Evolutionary conservation across 2,329 filamentous ascomycete genomes (phyloP).

Genomic region (Elsinoe ampelina): DNA sequence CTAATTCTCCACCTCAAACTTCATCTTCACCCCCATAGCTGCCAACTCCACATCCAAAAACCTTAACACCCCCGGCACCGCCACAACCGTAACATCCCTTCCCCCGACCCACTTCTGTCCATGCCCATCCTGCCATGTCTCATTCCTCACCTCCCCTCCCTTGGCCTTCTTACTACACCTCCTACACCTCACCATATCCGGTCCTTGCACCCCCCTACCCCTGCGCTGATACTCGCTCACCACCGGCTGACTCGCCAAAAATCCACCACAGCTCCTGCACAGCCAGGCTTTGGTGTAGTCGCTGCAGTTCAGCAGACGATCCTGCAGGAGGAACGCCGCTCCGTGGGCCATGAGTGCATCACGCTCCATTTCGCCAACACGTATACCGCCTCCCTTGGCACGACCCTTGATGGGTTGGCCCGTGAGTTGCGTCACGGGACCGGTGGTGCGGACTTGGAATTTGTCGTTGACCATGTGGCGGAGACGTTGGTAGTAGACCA

Average conservation of each 20-base stretch:
- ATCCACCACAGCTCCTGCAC: constrained; percentile 80
- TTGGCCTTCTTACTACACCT: constrained; percentile 27
- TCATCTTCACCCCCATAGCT: constrained; percentile 92
- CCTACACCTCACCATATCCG: constrained; percentile 26
- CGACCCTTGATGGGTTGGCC: constrained; percentile 96
- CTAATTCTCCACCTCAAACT: constrained; percentile 64
- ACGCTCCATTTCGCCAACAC: constrained; percentile 98
- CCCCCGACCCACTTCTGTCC: constrained; percentile 79
- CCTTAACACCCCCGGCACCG: constrained; percentile 84
- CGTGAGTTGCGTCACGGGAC: constrained; percentile 79
- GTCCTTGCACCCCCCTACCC: constrained; percentile 19
- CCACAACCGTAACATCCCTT: constrained; percentile 81
- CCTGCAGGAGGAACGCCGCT: constrained; percentile 87
- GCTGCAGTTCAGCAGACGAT: constrained; percentile 92
- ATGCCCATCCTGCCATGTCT: constrained; percentile 80
- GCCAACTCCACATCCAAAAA: constrained; percentile 92
- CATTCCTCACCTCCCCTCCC: constrained; percentile 37
- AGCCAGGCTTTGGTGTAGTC: constrained; percentile 87
- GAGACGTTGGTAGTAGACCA: constrained; percentile 96
- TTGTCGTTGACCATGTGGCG: constrained; percentile 99
- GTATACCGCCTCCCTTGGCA: constrained; percentile 94
- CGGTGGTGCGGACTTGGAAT: constrained; percentile 94
- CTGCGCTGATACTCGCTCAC: constrained; percentile 39
- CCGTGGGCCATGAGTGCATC: constrained; percentile 92
- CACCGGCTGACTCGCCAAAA: constrained; percentile 76